Conservation (phyloP, 805 yeast genomes). For the Metschnikowia amazonensis region DNA sequence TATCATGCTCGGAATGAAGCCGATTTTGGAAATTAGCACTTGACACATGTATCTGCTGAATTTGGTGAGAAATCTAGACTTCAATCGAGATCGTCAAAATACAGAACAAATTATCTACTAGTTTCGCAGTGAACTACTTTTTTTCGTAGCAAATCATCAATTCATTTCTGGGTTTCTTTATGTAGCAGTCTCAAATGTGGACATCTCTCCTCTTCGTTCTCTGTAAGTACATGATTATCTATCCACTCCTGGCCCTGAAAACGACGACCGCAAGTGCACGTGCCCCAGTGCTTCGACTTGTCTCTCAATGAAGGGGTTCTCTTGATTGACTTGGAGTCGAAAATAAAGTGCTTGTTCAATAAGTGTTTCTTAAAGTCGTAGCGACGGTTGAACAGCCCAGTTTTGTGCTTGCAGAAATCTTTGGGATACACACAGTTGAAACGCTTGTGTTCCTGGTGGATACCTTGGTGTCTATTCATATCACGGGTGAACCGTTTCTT, state of each 20-base stretch:
- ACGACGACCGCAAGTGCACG: constrained; percentile 43
- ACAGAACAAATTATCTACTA: not conserved
- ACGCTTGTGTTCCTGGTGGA: constrained; percentile 54
- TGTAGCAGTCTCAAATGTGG: constrained; percentile 6
- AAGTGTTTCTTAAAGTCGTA: constrained; percentile 67
- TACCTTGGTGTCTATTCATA: constrained; percentile 58
- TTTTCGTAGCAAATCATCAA: not conserved
- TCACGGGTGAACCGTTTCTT: constrained; percentile 54
- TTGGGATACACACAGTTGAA: constrained; percentile 58
- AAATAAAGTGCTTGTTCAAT: constrained; percentile 55
- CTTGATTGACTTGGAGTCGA: constrained; percentile 45
- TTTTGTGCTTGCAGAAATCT: constrained; percentile 51
- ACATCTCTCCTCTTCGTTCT: constrained; percentile 22
- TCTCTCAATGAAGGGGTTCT: constrained; percentile 49
- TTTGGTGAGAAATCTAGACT: not conserved
- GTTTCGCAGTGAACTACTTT: not conserved
- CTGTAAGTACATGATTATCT: constrained; percentile 32
- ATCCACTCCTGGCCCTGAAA: constrained; percentile 35
- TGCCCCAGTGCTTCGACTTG: constrained; percentile 48
- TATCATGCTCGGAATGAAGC: not conserved
- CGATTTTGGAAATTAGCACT: not conserved
- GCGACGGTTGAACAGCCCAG: constrained; percentile 62
- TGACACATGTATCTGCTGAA: not conserved
- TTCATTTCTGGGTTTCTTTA: not conserved
- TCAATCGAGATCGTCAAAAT: too few relatives aligned